Base-by-base conservation (phyloP, 192 early-diverging fungal genomes). In the Coemansia sp. region DNA sequence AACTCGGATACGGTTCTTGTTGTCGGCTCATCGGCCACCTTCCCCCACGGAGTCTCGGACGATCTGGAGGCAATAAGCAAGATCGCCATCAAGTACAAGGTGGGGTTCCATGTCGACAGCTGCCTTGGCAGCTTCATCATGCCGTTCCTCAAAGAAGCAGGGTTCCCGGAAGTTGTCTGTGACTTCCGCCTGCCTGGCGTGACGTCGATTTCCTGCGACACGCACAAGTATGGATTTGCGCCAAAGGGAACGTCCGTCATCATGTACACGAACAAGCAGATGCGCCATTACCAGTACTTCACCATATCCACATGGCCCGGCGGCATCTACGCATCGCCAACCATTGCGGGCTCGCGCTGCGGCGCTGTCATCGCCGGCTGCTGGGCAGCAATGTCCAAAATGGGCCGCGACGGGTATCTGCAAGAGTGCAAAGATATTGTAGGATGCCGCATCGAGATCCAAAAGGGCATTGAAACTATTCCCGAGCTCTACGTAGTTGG, bases 161-260 rank as follows among this genome's bases (percentile, higher is more conserved):
- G 95, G 20, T 93, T 92, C 81, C 88, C 91, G 22, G 84, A 91
- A 50, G 67, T 85, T 4, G 78, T 75, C 15, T 90, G 91, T 71
- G 96, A 98, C 69, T 95, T 96, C 81, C 81, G 94, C 41, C 78
- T 97, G 15, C 86, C 88, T 6, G 94, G 94, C 36, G 93, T 98
- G 20, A 98, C 95, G 0, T 90, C 92, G 33, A 95, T 98, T 62
- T 95, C 93, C 7, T 92, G 90, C 68, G 96, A 98, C 79, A 93
- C 95, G 0, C 96, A 98, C 87, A 98, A 98, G 83, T 98, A 98
- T 65, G 96, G 96, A 23, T 98, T 98, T 77, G 96, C 96, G 1
- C 94, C 96, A 42, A 98, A 98, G 85, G 96, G 96, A n/a, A 90
- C 91, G 6, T 94, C 91, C 6, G 91, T 97, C 15, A 85, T 97